phyloP scores from a whole-genome alignment of 139 green algal genomes.

The Mesostigma viride region DNA sequence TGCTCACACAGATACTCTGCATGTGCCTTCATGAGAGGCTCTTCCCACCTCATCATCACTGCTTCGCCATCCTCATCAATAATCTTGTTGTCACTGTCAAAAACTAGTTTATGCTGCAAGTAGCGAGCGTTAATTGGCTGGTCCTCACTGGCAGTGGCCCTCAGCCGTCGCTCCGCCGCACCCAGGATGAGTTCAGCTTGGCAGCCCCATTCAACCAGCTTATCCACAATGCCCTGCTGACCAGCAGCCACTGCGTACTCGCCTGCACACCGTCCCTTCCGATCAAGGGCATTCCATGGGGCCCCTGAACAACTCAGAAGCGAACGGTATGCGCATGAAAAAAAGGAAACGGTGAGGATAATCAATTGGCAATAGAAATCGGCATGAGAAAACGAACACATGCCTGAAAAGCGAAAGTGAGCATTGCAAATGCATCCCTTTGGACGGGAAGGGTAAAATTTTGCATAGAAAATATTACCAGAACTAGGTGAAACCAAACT shows the following conservation, averaged over 20 bases:
- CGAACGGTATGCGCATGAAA: too few relatives aligned
- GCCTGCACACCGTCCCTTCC: conserved; percentile 46
- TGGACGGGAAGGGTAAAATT: too few relatives aligned
- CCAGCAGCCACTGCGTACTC: conserved; percentile 45
- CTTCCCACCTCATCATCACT: conserved; percentile 97
- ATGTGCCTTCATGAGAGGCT: conserved; percentile 80
- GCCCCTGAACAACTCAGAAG: too few relatives aligned
- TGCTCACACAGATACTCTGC: conserved; percentile 38
- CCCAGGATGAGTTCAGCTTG: conserved; percentile 42
- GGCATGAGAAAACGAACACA: too few relatives aligned
- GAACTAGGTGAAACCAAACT: too few relatives aligned
- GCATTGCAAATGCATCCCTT: too few relatives aligned
- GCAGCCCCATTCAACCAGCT: neutral
- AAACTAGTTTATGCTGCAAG: conserved; percentile 32
- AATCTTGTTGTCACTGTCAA: conserved; percentile 35
- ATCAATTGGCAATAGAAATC: too few relatives aligned
- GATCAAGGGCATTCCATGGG: conserved; percentile 49
- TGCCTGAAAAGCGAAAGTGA: too few relatives aligned
- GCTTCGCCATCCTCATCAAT: conserved; percentile 73
- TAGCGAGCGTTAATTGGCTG: conserved; percentile 16
- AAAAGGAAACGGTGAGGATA: too few relatives aligned
- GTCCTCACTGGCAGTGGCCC: neutral
- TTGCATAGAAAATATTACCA: too few relatives aligned
- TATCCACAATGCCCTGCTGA: neutral
- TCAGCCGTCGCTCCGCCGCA: conserved; percentile 14